Percentiles rank a stretch among this genome's conserved stretches.
These are phyloP conservation scores for Candida sanyaensis DNA, from an alignment of 1,139 yeast genomes.

Conservation along the genomic window DNA sequence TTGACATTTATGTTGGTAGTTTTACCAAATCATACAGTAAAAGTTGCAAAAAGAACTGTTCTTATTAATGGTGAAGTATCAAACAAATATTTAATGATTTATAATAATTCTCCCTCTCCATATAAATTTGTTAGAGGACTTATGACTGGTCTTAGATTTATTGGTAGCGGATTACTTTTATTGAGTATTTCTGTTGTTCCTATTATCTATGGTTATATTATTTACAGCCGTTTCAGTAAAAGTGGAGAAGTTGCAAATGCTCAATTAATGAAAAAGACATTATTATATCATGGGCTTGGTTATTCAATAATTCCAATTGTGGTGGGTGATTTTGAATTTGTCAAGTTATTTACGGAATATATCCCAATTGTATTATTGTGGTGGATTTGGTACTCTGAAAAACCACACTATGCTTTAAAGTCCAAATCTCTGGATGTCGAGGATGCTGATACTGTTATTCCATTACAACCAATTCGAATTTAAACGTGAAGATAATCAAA, in stretches of 20 bases:
- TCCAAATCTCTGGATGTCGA: background rate
- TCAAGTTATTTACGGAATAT: background rate
- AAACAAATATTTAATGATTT: conserved; percentile 2
- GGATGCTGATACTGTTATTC: background rate
- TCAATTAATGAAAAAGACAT: conserved; percentile 2
- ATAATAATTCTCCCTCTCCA: conserved; percentile 1
- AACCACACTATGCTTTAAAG: background rate
- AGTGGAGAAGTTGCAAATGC: conserved; percentile 3
- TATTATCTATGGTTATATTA: background rate
- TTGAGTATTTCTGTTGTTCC: background rate
- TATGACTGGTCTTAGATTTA: background rate
- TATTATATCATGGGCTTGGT: conserved; percentile 1
- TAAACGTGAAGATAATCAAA: background rate
- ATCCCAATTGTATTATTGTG: conserved; percentile 1
- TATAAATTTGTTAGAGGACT: background rate
- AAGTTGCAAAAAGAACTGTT: background rate
- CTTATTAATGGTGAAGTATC: background rate
- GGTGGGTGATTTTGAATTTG: background rate
- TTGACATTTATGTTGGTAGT: background rate
- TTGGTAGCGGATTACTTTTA: conserved; percentile 1
- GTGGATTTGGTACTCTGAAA: conserved; percentile 2
- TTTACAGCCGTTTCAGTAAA: background rate
- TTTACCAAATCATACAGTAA: background rate
- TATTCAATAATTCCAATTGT: background rate
- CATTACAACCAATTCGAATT: background rate